Evolutionary conservation across 345 rosid species (phyloP), one percentile per base, ranked within the genome.

Genomic region (Kandelia obovata): DNA sequence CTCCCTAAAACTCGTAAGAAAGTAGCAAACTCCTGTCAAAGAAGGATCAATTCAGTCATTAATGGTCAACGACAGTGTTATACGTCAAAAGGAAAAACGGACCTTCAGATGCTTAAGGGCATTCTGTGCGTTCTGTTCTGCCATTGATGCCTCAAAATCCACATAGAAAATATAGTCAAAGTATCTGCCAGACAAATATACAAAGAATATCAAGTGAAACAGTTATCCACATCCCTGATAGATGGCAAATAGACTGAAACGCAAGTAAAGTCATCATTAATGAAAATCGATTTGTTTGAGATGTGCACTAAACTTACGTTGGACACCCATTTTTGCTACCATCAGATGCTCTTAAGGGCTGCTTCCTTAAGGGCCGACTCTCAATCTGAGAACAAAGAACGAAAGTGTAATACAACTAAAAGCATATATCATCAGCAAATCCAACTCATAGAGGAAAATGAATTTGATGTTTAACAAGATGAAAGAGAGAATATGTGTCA

Each of bases 91-190:
- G 19, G 64, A 31, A 65, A 56, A 39, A 49, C 72, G 58, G 65
- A 90, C 99, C 83, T 87, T 84, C 26, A 95, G 89, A 84, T 95
- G 93, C 74, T 82, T 75, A 58, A 92, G 83, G 68, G 98, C 99
- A 73, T 95, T 92, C 69, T 92, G 97, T 31, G 99, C 98, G 8
- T 81, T 82, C 82, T 88, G 81, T 27, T 92, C 91, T 58, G 99
- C 99, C 98, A 92, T 95, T 34, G 99, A 95, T 76, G 96, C 93
- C 76, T 90, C 99, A 53, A 95, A 90, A 77, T 95, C 99, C 81
- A 92, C 98, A 69, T 92, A 90, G 81, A 95, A 95, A 58, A 92
- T 87, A 75, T 89, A 95, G 76, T 90, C 96, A 65, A 95, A 95
- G 82, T 82, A 86, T 74, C 99, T 87, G 89, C 56, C 11, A 67